Evolutionary conservation across 352 stramenopile genomes (phyloP).

Genomic region (Phytophthora pseudosyringae): DNA sequence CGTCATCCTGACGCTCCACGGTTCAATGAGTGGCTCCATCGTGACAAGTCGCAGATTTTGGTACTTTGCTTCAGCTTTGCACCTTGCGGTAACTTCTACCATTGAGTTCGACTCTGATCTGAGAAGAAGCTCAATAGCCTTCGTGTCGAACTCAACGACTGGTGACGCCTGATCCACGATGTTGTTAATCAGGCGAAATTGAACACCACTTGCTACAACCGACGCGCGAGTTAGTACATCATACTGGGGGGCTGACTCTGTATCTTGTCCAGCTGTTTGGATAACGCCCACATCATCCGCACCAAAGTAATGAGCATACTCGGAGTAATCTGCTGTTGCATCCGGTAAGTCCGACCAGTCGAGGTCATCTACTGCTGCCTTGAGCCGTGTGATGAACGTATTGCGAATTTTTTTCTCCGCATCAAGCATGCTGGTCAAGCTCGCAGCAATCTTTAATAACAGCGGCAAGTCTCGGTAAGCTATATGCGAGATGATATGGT

Average conservation of each 20-base stretch:
- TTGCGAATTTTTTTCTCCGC: constrained; percentile 54
- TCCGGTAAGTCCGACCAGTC: constrained; percentile 52
- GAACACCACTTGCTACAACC: constrained; percentile 45
- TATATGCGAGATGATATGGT: constrained; percentile 60
- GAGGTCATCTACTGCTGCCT: constrained; percentile 47
- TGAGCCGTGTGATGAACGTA: constrained; percentile 43
- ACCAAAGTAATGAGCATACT: constrained; percentile 49
- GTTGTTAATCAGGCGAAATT: constrained; percentile 85
- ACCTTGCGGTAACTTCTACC: constrained; percentile 46
- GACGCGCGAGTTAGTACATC: constrained; percentile 42
- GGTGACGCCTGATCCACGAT: constrained; percentile 83
- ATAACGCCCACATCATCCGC: constrained; percentile 16
- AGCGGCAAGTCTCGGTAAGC: constrained; percentile 79
- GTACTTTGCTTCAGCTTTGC: constrained; percentile 78
- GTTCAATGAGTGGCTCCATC: constrained; percentile 83
- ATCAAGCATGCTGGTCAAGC: constrained; percentile 41
- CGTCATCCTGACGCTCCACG: constrained; percentile 63
- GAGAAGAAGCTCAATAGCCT: constrained; percentile 42
- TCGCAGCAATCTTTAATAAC: constrained; percentile 59
- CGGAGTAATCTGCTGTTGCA: constrained; percentile 33
- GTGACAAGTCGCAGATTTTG: constrained; percentile 84
- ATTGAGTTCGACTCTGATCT: constrained; percentile 41
- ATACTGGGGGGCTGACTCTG: constrained; percentile 6
- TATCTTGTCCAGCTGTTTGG: constrained; percentile 13
- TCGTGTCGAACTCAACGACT: constrained; percentile 71